A percentile compares a stretch with the other conserved stretches of the same genome.
phyloP scores from a whole-genome alignment of 352 stramenopile species.

The Phytophthora agathidicida region DNA sequence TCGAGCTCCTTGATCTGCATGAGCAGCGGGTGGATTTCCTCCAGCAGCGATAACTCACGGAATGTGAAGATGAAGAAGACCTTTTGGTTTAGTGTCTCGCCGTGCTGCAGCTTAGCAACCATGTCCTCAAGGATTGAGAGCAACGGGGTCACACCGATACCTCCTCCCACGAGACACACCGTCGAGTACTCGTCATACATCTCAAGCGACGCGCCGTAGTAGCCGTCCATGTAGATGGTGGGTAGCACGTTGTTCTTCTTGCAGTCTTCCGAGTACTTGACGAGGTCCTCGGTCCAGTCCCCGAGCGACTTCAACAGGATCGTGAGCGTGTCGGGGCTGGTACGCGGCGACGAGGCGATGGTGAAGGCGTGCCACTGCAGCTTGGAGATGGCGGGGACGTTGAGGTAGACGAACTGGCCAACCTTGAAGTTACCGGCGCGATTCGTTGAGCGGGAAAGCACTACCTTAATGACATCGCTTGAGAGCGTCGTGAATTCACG shows the following conservation, averaged over 20 bases:
- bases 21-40: constrained; percentile 50
- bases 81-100: constrained; percentile 19
- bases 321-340: constrained; percentile 40
- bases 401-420: constrained; percentile 56
- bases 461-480: constrained; percentile 41
- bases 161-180: constrained; percentile 45
- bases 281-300: constrained; percentile 50
- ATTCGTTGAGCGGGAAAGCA: constrained; percentile 30
- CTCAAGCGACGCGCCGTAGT: constrained; percentile 50
- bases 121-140: constrained; percentile 58
- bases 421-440: constrained; percentile 28
- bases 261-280: constrained; percentile 41
- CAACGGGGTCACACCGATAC: constrained; percentile 53
- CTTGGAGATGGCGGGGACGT: constrained; percentile 47
- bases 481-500: constrained; percentile 34
- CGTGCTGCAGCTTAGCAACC: constrained; percentile 17
- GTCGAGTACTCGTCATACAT: constrained; percentile 46
- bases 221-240: constrained; percentile 55
- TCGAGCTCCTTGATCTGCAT: constrained; percentile 36
- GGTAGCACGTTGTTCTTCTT: constrained; percentile 25
- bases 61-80: constrained; percentile 56
- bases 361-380: constrained; percentile 61
- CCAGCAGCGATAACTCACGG: constrained; percentile 43
- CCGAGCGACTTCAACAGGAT: constrained; percentile 54
- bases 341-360: constrained; percentile 45